phyloP scores from a whole-genome alignment of 768 basidiomycete species.

The Leccinum truebloodii region DNA sequence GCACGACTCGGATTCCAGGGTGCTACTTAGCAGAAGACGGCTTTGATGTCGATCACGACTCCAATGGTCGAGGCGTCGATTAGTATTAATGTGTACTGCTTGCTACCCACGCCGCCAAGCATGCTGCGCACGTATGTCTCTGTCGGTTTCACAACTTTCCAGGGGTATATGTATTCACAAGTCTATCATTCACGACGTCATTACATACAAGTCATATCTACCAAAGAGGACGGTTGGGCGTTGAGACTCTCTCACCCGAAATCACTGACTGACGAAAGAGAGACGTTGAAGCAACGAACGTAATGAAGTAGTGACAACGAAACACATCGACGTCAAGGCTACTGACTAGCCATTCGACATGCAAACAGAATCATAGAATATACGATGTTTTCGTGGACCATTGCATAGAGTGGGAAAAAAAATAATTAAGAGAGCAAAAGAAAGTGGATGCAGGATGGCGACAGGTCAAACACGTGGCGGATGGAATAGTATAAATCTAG shows the following conservation, averaged over 20 bases:
- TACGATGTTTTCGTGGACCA: constrained; percentile 21
- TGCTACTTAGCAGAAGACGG: neutral
- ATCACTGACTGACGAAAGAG: neutral
- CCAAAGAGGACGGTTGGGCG: neutral
- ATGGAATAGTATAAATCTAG: constrained; percentile 30
- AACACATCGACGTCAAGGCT: constrained; percentile 2
- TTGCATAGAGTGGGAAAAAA: constrained; percentile 14
- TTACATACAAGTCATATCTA: constrained; percentile 5
- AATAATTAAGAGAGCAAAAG: constrained; percentile 13
- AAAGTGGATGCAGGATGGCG: constrained; percentile 21
- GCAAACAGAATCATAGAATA: constrained; percentile 12
- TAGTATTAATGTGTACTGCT: neutral
- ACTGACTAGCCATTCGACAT: constrained; percentile 2
- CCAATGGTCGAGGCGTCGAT: neutral
- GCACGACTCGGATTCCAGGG: constrained; percentile 6
- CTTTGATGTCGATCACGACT: constrained; percentile 3
- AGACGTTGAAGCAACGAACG: constrained; percentile 9
- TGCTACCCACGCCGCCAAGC: neutral
- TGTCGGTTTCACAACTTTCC: neutral
- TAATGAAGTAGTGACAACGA: constrained; percentile 7
- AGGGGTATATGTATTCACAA: constrained; percentile 1
- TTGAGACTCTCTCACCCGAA: neutral
- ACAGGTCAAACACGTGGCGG: constrained; percentile 18
- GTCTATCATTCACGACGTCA: constrained; percentile 5
- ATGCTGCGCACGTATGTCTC: neutral